Percentiles rank a stretch among this genome's conserved stretches.
These are phyloP conservation scores for Globisporangium acanthophoron DNA, from an alignment of 352 stramenopile species.

Conservation along the genomic window DNA sequence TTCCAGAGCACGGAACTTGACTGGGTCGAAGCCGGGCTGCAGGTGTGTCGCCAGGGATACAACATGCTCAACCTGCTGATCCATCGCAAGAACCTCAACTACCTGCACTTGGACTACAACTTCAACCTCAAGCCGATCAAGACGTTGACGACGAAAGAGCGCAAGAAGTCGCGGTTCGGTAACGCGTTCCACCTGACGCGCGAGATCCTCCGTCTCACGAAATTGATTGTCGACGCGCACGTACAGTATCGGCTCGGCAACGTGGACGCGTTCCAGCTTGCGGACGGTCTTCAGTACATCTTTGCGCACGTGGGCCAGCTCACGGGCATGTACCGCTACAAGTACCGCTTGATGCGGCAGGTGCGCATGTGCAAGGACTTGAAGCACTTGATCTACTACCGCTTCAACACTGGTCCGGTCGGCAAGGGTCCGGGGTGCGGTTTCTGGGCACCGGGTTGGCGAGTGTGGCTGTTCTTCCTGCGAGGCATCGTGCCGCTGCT, in stretches of 20 bases:
- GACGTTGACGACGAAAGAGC: constrained; percentile 99
- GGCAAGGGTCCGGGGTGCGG: constrained; percentile 98
- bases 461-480: constrained; percentile 99
- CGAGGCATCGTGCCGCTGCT: constrained; percentile 97
- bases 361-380: constrained; percentile 99
- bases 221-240: constrained; percentile 99
- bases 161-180: constrained; percentile 98
- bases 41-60: constrained; percentile 98
- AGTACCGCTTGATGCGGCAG: constrained; percentile 97
- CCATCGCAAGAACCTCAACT: constrained; percentile 99
- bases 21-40: constrained; percentile 98
- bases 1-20: constrained; percentile 99
- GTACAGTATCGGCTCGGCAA: constrained; percentile 99
- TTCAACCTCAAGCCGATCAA: constrained; percentile 99
- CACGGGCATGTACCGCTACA: constrained; percentile 99
- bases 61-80: constrained; percentile 99
- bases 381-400: constrained; percentile 99
- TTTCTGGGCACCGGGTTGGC: constrained; percentile 99
- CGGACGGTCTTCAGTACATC: constrained; percentile 99
- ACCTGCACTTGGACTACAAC: constrained; percentile 99
- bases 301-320: constrained; percentile 99
- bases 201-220: constrained; percentile 99
- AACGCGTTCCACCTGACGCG: constrained; percentile 95
- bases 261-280: constrained; percentile 99
- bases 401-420: constrained; percentile 99